Conservation (phyloP, 2,329 filamentous ascomycete genomes). For the Clonostachys chloroleuca region DNA sequence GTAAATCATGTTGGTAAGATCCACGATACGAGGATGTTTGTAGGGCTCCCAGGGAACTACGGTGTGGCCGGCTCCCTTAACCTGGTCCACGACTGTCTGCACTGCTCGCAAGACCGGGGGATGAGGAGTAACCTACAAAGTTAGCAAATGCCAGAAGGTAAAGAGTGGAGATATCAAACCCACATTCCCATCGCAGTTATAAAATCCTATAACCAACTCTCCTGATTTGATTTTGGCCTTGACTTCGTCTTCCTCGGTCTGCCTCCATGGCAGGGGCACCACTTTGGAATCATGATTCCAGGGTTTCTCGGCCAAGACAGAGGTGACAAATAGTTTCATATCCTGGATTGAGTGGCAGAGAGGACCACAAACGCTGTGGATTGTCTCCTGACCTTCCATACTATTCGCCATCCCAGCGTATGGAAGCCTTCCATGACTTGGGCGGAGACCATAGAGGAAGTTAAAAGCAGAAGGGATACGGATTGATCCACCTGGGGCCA, state of each 20-base stretch:
- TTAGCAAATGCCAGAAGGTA: constrained; percentile 50
- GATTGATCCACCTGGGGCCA: constrained; percentile 28
- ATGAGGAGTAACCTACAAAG: constrained; percentile 13
- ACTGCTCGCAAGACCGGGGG: constrained; percentile 14
- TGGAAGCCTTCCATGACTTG: constrained; percentile 6
- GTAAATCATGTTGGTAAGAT: constrained; percentile 16
- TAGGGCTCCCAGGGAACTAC: constrained; percentile 21
- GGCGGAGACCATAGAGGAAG: constrained; percentile 34
- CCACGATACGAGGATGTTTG: constrained; percentile 15
- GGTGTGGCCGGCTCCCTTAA: constrained; percentile 18
- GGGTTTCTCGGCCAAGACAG: constrained; percentile 44
- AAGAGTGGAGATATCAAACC: constrained; percentile 55
- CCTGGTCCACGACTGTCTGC: constrained; percentile 12
- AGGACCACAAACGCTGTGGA: background rate
- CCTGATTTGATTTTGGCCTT: constrained; percentile 11
- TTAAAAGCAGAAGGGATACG: constrained; percentile 36
- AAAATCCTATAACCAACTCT: constrained; percentile 23
- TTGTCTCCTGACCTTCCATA: constrained; percentile 3
- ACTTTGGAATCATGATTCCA: constrained; percentile 56
- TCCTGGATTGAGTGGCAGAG: background rate
- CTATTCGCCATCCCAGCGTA: background rate
- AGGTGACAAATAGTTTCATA: constrained; percentile 46
- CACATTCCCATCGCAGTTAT: constrained; percentile 23
- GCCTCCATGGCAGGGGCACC: constrained; percentile 53
- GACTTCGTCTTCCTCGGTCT: constrained; percentile 15